Conservation (phyloP, 1,139 yeast species). For the Geotrichum citri-aurantii region DNA sequence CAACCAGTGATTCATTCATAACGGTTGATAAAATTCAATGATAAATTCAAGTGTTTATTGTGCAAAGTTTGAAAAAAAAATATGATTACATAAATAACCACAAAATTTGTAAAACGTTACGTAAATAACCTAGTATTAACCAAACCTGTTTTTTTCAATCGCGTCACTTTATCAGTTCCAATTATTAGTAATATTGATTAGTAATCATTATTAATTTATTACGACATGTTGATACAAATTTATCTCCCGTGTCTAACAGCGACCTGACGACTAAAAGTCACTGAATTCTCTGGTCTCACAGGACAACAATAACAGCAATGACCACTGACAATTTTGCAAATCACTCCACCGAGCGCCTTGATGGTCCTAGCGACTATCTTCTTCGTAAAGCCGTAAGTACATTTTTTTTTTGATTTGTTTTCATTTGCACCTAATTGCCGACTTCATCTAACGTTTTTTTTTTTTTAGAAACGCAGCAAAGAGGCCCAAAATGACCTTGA, state of each 20-base stretch:
- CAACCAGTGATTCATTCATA: too few relatives aligned
- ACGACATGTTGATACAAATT: too few relatives aligned
- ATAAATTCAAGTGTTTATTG: too few relatives aligned
- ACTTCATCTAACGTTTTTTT: not conserved
- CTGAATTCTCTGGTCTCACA: not conserved
- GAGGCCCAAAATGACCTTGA: slow-evolving; percentile 54
- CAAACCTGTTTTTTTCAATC: too few relatives aligned
- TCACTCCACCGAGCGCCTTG: slow-evolving; percentile 61
- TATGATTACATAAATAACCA: too few relatives aligned
- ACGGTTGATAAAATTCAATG: too few relatives aligned
- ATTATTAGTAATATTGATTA: too few relatives aligned
- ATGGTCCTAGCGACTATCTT: slow-evolving; percentile 71
- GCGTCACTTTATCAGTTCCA: too few relatives aligned
- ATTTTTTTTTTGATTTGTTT: not conserved
- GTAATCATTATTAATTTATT: not conserved
- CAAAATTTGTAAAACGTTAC: too few relatives aligned
- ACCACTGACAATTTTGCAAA: slow-evolving; percentile 21
- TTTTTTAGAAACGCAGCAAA: slow-evolving; percentile 25
- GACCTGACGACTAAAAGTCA: not conserved
- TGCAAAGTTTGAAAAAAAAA: too few relatives aligned
- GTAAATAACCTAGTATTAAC: too few relatives aligned
- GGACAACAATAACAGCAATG: not conserved
- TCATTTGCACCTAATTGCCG: slow-evolving; percentile 19
- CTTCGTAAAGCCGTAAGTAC: slow-evolving; percentile 60
- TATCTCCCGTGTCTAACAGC: not conserved